phyloP scores from a whole-genome alignment of 352 stramenopile genomes.

The Globisporangium sylvaticum region DNA sequence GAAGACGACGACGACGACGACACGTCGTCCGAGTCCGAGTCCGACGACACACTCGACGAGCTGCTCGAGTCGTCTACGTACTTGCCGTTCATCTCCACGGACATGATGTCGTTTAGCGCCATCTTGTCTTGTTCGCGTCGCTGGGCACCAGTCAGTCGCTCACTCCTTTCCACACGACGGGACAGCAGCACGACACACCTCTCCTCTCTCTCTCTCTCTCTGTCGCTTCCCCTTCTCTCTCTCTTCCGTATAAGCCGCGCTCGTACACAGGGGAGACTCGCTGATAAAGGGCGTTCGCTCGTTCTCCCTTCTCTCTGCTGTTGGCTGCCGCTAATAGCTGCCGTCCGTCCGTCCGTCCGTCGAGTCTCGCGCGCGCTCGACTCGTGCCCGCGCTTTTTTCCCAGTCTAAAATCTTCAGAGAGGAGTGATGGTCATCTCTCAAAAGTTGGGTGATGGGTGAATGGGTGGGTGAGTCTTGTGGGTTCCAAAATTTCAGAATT shows the following conservation, averaged over 20 bases:
- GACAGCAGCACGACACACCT: not conserved
- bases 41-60: constrained; percentile 72
- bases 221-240: not conserved
- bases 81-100: constrained; percentile 66
- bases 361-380: constrained; percentile 1
- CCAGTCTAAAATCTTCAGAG: constrained; percentile 3
- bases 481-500: not conserved
- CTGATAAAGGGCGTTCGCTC: not conserved
- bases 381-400: not conserved
- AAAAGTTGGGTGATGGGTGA: not conserved
- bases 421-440: constrained; percentile 1
- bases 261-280: not conserved
- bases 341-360: constrained; percentile 3
- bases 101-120: constrained; percentile 72
- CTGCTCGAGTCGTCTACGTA: constrained; percentile 75
- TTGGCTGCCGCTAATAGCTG: not conserved
- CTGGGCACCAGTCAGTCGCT: constrained; percentile 2
- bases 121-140: constrained; percentile 22
- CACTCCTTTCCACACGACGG: not conserved
- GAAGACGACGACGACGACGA: constrained; percentile 41
- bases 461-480: not conserved
- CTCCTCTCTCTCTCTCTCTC: not conserved
- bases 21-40: constrained; percentile 48
- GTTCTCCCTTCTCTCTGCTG: not conserved
- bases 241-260: not conserved